Evolutionary conservation across 164 flowering plant species (phyloP), one percentile per base, ranked within the genome.

Genomic region (Saururus chinensis): DNA sequence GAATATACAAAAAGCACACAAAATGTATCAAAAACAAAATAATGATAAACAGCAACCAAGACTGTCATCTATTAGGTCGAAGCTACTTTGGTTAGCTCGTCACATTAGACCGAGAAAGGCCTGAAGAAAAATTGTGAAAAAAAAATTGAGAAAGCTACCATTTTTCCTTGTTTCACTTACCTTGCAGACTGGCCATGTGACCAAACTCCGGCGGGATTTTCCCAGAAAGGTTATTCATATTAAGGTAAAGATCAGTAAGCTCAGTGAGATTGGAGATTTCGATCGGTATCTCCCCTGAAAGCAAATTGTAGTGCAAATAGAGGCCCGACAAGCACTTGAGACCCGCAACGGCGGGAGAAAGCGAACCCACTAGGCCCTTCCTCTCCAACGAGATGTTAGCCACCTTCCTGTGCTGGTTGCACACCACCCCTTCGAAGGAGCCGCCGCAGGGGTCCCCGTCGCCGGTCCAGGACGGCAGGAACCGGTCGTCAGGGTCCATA

Each of bases 381-480:
- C 93, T 96, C 55, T 84, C 92, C 59, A 92, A 67, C 10, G 98
- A 83, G 48, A 92, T 87, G 72, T 92, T 92, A 4, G 84, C 83
- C 1, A 92, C 96, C 21, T 64, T 78, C 11, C 93, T 88, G 25
- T 53, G 59, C 60, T 80, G 95, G 60, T 89, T 70, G 67, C 98
- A 92, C 7, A 89, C 93, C 37, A 90, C 80, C 24, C 97, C 99
- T 57, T 80, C 92, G 57, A 88, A 93, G 5, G 75, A 61, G 9
- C 77, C 91, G 64, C 75, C 55, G 57, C 99, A 90, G 0, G 89
- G 93, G 61, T 82, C 75, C 8, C 77, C 77, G n/a, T 59, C 51
- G 1, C 68, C 66, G 0, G 74, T 64, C 99, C 99, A 93, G 17
- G 99, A 87, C 21, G 88, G 64, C 20, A 93, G 78, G 64, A 75